phyloP scores from a whole-genome alignment of 345 rosid genomes.

The Mallotus nudiflorus region DNA sequence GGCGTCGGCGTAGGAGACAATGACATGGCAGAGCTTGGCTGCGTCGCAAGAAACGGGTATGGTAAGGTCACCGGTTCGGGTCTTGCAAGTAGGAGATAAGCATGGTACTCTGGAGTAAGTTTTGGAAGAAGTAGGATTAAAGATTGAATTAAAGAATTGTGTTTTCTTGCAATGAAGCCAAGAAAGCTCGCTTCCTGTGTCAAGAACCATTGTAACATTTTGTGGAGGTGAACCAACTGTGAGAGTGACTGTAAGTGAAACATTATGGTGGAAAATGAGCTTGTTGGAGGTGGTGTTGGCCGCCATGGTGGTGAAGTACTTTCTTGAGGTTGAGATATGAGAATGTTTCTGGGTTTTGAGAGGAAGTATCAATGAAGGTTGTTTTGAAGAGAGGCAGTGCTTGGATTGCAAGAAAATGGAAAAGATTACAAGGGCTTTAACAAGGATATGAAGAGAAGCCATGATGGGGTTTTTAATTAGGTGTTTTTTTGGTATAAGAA shows the following conservation, averaged over 20 bases:
- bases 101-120: slow-evolving; percentile 53
- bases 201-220: slow-evolving; percentile 60
- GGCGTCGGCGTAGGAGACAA: slow-evolving; percentile 56
- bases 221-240: slow-evolving; percentile 71
- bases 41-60: slow-evolving; percentile 52
- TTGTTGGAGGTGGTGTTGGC: slow-evolving; percentile 29
- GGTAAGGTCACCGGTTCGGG: slow-evolving; percentile 49
- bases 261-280: slow-evolving; percentile 54
- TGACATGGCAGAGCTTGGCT: slow-evolving; percentile 49
- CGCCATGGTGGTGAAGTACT: slow-evolving; percentile 21
- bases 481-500: not conserved
- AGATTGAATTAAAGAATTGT: slow-evolving; percentile 35
- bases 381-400: slow-evolving; percentile 32
- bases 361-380: slow-evolving; percentile 41
- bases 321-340: slow-evolving; percentile 1
- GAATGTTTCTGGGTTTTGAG: slow-evolving; percentile 39
- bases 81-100: slow-evolving; percentile 45
- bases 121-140: slow-evolving; percentile 43
- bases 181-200: slow-evolving; percentile 79
- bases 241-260: slow-evolving; percentile 59
- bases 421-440: slow-evolving; percentile 33
- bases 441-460: slow-evolving; percentile 17
- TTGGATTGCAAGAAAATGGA: slow-evolving; percentile 32
- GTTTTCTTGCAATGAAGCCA: slow-evolving; percentile 61
- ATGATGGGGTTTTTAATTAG: slow-evolving; percentile 2